Base-by-base conservation (phyloP, 441 rosid genomes). In the Erysimum cheiri region DNA sequence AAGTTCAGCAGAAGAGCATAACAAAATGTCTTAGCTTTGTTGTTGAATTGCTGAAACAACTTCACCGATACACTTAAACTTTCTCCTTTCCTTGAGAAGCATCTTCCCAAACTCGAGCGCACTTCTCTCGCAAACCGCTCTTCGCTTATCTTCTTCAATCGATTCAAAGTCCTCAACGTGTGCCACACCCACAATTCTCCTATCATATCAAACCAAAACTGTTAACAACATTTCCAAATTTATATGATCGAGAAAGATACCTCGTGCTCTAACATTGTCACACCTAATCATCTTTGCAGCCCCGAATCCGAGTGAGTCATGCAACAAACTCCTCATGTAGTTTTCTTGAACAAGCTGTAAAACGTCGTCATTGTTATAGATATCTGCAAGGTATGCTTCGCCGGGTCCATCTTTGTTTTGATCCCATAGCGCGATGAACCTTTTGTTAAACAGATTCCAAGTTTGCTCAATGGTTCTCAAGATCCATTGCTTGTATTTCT, bases 161-260 rank as follows among this genome's bases (percentile, higher is more conserved):
- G 95, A 89, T 80, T 91, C 97, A 68, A 93, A 89, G 85, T 93
- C 96, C 77, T 93, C 97, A 15, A 93, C 93, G 80, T 89, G 98
- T 10, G 97, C 92, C 54, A 93, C 97, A 48, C 98, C 98, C 4
- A 93, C 93, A 54, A 93, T 88, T 82, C 98, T 89, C 93, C 98
- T 93, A 64, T 57, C 49, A 78, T 15, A 64, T 15, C 24, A 50
- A 43, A 43, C 24, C 48, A 36, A 65, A 35, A 62, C 29, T 31
- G 12, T 46, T 26, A 24, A 59, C 65, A 59, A 47, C 19, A 11
- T 10, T 14, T 26, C 33, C 37, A 0, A 13, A 24, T 35, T 49
- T 50, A 24, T 36, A 48, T 35, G 6, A 69, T 59, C 4, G n/a
- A 37, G 22, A 26, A 11, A 7, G 22, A 24, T 35, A 58, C 35